A percentile compares a stretch with the other conserved stretches of the same genome.
Evolutionary conservation across 2,329 filamentous ascomycete species (phyloP).

Genomic region (Botryotinia calthae): DNA sequence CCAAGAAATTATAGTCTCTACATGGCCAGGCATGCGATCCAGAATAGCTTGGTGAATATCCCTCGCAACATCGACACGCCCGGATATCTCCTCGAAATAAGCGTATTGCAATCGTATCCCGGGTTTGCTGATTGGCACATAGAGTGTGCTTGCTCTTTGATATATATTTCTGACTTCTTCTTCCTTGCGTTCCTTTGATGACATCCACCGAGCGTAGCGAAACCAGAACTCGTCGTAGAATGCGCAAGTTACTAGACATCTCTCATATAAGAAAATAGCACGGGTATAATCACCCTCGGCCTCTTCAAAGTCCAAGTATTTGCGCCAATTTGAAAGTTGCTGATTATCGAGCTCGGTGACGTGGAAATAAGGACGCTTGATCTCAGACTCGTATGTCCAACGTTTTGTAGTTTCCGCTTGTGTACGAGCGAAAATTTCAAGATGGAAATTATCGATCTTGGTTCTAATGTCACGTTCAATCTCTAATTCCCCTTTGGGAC

Average conservation of each 20-base stretch:
- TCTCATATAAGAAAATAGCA: constrained; percentile 83
- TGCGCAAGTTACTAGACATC: constrained; percentile 87
- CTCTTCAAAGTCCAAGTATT: constrained; percentile 96
- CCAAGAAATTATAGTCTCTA: constrained; percentile 85
- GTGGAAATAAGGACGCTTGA: constrained; percentile 96
- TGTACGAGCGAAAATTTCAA: constrained; percentile 76
- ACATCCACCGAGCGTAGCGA: constrained; percentile 95
- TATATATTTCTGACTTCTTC: constrained; percentile 93
- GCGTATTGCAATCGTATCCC: constrained; percentile 87
- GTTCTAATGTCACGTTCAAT: constrained; percentile 77
- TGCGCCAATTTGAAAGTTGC: constrained; percentile 87
- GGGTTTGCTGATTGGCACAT: constrained; percentile 81
- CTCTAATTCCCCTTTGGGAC: constrained; percentile 68
- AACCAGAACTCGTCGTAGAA: constrained; percentile 98
- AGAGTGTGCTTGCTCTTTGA: constrained; percentile 78
- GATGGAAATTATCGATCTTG: constrained; percentile 76
- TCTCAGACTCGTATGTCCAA: constrained; percentile 91
- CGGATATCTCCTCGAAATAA: constrained; percentile 86
- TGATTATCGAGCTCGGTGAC: constrained; percentile 86
- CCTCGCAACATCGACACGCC: constrained; percentile 71
- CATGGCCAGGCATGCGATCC: constrained; percentile 70
- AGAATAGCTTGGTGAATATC: constrained; percentile 84
- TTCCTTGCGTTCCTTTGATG: constrained; percentile 72
- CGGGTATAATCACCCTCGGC: constrained; percentile 72
- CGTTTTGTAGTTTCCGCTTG: constrained; percentile 87